Evolutionary conservation across 2,329 filamentous ascomycete species (phyloP).

Genomic region (Huntiella savannae): DNA sequence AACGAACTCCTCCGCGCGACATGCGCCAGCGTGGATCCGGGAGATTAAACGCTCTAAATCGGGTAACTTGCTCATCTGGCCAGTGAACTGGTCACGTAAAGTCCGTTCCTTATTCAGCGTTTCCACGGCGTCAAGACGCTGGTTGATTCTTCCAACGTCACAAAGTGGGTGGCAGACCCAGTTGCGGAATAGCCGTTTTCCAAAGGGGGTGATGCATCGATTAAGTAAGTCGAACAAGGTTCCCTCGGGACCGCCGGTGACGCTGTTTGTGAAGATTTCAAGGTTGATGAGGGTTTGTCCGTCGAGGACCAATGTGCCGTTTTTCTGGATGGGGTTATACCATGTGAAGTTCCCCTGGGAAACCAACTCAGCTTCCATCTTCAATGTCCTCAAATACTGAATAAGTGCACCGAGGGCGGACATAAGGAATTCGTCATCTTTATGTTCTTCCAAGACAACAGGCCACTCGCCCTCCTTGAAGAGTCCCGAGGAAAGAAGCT

Average conservation of each 20-base stretch:
- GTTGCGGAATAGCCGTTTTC: constrained; percentile 85
- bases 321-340: constrained; percentile 81
- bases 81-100: constrained; percentile 71
- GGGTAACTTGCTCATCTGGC: constrained; percentile 76
- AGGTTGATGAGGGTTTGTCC: constrained; percentile 94
- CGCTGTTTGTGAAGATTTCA: constrained; percentile 89
- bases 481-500: constrained; percentile 63
- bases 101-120: constrained; percentile 68
- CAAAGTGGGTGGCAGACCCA: constrained; percentile 95
- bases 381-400: constrained; percentile 69
- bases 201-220: constrained; percentile 87
- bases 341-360: constrained; percentile 78
- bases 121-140: constrained; percentile 83
- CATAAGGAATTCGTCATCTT: constrained; percentile 66
- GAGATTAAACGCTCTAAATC: constrained; percentile 90
- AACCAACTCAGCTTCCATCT: constrained; percentile 72
- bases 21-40: constrained; percentile 79
- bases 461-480: constrained; percentile 65
- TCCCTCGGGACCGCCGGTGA: constrained; percentile 66
- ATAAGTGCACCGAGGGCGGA: constrained; percentile 79
- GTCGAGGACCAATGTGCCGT: constrained; percentile 80
- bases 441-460: constrained; percentile 47
- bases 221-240: constrained; percentile 85
- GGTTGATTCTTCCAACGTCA: constrained; percentile 74
- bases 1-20: constrained; percentile 80